These are phyloP conservation scores for Phytophthora lateralis DNA, from an alignment of 352 stramenopile species.

Conservation along the genomic window DNA sequence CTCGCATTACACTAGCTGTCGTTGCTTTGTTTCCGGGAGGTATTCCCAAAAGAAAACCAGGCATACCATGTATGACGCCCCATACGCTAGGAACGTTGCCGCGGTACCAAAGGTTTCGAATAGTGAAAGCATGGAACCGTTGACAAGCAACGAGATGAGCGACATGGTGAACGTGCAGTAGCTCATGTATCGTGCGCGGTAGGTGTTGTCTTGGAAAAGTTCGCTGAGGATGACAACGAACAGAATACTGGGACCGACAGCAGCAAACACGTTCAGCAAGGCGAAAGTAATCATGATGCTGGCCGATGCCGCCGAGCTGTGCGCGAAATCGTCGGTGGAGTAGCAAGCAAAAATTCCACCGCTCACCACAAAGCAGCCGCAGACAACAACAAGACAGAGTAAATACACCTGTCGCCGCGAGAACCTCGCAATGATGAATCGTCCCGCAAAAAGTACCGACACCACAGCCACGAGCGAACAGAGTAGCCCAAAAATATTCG, in stretches of 20 bases:
- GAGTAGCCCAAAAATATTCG: constrained; percentile 79
- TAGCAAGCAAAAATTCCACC: constrained; percentile 71
- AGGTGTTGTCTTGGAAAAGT: constrained; percentile 82
- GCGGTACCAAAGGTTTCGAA: constrained; percentile 73
- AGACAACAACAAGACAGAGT: constrained; percentile 71
- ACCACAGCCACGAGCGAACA: constrained; percentile 70
- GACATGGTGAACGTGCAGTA: constrained; percentile 91
- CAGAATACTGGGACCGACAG: constrained; percentile 76
- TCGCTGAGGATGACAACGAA: constrained; percentile 89
- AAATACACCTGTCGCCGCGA: constrained; percentile 77
- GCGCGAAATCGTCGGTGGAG: constrained; percentile 66
- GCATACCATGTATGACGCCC: constrained; percentile 68
- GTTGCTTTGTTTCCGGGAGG: constrained; percentile 81
- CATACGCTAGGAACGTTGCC: constrained; percentile 72
- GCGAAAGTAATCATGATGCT: constrained; percentile 73
- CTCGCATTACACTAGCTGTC: constrained; percentile 58
- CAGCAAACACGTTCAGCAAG: constrained; percentile 76
- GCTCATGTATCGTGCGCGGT: constrained; percentile 87
- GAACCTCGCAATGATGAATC: constrained; percentile 73
- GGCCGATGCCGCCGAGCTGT: constrained; percentile 43
- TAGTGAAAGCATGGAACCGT: constrained; percentile 78
- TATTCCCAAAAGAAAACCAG: constrained; percentile 72
- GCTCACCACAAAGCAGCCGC: constrained; percentile 67
- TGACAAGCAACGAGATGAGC: constrained; percentile 82
- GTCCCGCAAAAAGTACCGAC: constrained; percentile 69